These are phyloP conservation scores for Malania oleifera DNA, from an alignment of 164 flowering plant species.

Conservation along the genomic window DNA sequence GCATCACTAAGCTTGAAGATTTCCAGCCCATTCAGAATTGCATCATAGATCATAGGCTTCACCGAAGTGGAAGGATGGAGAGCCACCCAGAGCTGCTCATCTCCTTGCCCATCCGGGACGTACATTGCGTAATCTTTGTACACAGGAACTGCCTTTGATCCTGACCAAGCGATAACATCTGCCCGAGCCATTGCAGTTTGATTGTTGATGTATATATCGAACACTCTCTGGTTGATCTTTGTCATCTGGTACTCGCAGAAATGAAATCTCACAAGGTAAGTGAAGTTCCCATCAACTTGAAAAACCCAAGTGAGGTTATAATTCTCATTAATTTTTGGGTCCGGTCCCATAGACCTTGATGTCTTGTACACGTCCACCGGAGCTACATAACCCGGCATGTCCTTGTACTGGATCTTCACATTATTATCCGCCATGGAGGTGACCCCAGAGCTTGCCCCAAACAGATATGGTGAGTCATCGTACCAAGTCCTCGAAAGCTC, in stretches of 20 bases:
- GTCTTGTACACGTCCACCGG: slow-evolving; percentile 56
- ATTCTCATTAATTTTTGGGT: slow-evolving; percentile 32
- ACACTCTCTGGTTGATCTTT: slow-evolving; percentile 54
- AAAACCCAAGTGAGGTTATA: slow-evolving; percentile 77
- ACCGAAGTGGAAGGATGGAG: neutral
- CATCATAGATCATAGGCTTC: slow-evolving; percentile 23
- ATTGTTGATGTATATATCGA: slow-evolving; percentile 56
- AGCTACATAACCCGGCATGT: slow-evolving; percentile 35
- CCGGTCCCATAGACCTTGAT: slow-evolving; percentile 53
- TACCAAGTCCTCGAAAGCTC: slow-evolving; percentile 62
- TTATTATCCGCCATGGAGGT: slow-evolving; percentile 23
- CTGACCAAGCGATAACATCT: neutral
- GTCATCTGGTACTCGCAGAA: slow-evolving; percentile 43
- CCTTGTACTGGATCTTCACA: slow-evolving; percentile 26
- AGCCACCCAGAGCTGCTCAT: neutral
- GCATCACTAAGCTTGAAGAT: slow-evolving; percentile 57
- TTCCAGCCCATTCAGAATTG: slow-evolving; percentile 72
- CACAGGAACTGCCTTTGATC: slow-evolving; percentile 5
- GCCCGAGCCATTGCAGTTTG: neutral
- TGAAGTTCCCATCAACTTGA: slow-evolving; percentile 57
- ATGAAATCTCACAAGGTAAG: slow-evolving; percentile 62
- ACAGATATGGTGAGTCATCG: slow-evolving; percentile 62
- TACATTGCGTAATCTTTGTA: slow-evolving; percentile 1
- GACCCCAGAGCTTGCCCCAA: slow-evolving; percentile 46
- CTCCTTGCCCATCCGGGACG: neutral